phyloP scores from a whole-genome alignment of 164 flowering plant species.

The Vitis riparia region DNA sequence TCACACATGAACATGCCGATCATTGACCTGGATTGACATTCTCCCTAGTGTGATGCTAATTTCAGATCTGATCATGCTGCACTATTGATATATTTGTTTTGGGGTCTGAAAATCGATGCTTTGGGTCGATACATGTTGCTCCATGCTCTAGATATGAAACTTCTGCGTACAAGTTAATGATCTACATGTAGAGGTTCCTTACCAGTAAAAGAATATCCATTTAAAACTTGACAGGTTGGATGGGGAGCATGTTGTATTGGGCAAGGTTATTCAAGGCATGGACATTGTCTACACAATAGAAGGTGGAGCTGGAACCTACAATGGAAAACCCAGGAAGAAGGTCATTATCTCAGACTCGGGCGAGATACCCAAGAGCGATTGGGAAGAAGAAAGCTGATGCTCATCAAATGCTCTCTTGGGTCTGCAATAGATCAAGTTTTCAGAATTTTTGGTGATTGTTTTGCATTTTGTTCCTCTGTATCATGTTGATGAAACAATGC shows the following conservation, averaged over 20 bases:
- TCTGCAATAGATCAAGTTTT: not conserved
- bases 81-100: not conserved
- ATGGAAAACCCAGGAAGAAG: slow-evolving; percentile 96
- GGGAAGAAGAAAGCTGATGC: slow-evolving; percentile 72
- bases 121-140: not conserved
- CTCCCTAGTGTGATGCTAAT: too few species aligned
- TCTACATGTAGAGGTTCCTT: not conserved
- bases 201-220: not conserved
- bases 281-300: slow-evolving; percentile 91
- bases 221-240: slow-evolving; percentile 59
- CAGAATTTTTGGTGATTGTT: not conserved
- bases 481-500: not conserved
- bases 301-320: slow-evolving; percentile 97
- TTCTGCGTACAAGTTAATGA: too few species aligned
- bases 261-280: slow-evolving; percentile 97
- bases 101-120: not conserved
- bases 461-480: slow-evolving; percentile 2
- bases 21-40: too few species aligned
- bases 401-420: slow-evolving; percentile 8
- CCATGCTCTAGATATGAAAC: too few species aligned
- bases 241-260: slow-evolving; percentile 95
- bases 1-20: not conserved
- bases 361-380: slow-evolving; percentile 79
- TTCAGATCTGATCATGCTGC: too few species aligned
- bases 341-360: slow-evolving; percentile 86